phyloP scores from a whole-genome alignment of 1,139 yeast species.

The Tardiomyces digboiensis region DNA sequence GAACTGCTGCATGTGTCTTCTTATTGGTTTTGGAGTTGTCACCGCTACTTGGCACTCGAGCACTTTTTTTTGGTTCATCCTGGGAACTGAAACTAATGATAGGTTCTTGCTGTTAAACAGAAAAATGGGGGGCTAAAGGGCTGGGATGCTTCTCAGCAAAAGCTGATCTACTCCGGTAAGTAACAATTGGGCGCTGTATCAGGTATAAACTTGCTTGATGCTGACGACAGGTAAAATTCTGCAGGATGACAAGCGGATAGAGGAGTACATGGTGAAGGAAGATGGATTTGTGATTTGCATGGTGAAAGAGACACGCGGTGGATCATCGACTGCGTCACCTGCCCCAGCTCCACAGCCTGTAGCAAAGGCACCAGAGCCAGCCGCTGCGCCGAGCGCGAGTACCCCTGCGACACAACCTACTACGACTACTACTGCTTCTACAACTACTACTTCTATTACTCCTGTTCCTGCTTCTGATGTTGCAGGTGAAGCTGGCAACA shows the following conservation, averaged over 20 bases:
- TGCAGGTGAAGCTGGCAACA: no score
- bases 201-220: background rate
- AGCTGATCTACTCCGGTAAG: constrained; percentile 61
- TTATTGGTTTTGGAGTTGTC: no score
- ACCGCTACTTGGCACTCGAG: no score
- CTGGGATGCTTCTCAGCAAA: constrained; percentile 70
- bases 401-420: constrained; percentile 5
- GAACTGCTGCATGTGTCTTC: no score
- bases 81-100: background rate
- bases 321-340: constrained; percentile 31
- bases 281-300: constrained; percentile 86
- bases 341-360: constrained; percentile 7
- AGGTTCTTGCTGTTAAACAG: constrained; percentile 53
- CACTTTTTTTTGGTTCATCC: no score
- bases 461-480: constrained; percentile 1
- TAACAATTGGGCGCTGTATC: background rate
- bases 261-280: constrained; percentile 56
- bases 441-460: constrained; percentile 8
- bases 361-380: constrained; percentile 3
- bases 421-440: constrained; percentile 2
- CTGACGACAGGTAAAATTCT: constrained; percentile 43
- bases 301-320: constrained; percentile 30
- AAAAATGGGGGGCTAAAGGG: constrained; percentile 57
- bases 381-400: constrained; percentile 6
- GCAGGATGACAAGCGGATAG: constrained; percentile 68